Base-by-base conservation (phyloP, 139 green algal species). In the Spirogloea muscicola region DNA sequence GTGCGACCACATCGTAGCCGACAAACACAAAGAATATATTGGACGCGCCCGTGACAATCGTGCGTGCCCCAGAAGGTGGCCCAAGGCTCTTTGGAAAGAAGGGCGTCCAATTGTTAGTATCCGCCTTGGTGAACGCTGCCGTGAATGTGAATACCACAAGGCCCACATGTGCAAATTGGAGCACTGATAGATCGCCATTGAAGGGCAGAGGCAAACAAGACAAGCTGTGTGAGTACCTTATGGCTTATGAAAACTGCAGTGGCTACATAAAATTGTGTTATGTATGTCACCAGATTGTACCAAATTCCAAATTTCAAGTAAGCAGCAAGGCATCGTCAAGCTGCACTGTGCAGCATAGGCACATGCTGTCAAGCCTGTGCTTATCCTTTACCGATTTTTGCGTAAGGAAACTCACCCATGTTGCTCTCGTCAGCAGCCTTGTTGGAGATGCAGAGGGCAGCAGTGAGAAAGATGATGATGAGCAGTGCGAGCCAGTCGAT, bases 21-120 rank as follows among this genome's bases (percentile, higher is more conserved):
- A 73, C 67, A 10, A 73, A 73, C 39, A 73, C 64, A 7, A 73
- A 73, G 42, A 73, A 73, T 3, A 73, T 73, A 61, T 73, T 73
- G 42, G 25, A 49, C 4, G 64, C 64, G 29, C 64, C 64, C 6
- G 64, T 73, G 9, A 73, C 64, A 62, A 73, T 73, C 4, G 43
- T 58, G 7, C 64, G 64, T 9, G 64, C 64, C 31, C 64, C 64
- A 6, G 6, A 7, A 5, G 64, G 64, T 29, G 6, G 6, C 6
- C 25, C 31, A 69, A 29, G 33, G 16, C 5, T 33, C 6, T 43
- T 67, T 58, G 64, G 64, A 33, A 73, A 73, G 42, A 73, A 73
- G 9, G 64, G 64, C 7, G 25, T 13, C 41, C 40, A 73, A 41
- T 73, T 60, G 5, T 65, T 7, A 4, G 64, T 67, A 5, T 62